Evolutionary conservation across 2,329 filamentous ascomycete species (phyloP), one percentile per base, ranked within the genome.

Genomic region (Botrytis aclada): DNA sequence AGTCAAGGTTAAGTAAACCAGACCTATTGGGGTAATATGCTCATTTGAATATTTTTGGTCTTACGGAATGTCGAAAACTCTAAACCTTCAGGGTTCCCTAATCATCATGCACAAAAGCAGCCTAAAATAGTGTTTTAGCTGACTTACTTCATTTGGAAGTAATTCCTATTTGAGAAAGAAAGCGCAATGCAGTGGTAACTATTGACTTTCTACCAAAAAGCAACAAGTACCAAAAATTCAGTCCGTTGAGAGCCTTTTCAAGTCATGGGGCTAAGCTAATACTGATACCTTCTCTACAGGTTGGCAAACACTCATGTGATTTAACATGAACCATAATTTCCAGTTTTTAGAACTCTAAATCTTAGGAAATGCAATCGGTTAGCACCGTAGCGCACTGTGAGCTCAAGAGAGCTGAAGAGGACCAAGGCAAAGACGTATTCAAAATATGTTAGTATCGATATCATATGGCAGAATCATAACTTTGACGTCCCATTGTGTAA

Each of bases 331-430:
- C 1, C 37, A 62, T 61, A 2, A 10, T 41, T 41, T 18, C 34
- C 1, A 62, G 4, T 3, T 4, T 1, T 3, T 16, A 29, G 37
- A 12, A n/a, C 7, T 9, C 12, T 12, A 41, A 41, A 41, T 0
- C 5, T 25, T 25, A 14, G 22, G 12, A 3, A 14, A 14, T n/a
- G 12, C 25, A 54, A 16, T 4, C 25, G 8, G 16, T 14, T 22
- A n/a, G 20, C 22, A 62, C 4, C 14, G 3, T n/a, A 25, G n/a
- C n/a, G n/a, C n/a, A n/a, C n/a, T n/a, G n/a, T 63, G 16, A 63
- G 14, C 25, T 63, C 16, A 29, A 29, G 16, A 3, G 29, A 20
- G 18, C 4, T 5, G n/a, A 16, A n/a, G 12, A 16, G 6, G 39
- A 14, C 6, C 34, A 32, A 16, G 8, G 12, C 7, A 32, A 43